Percentiles rank a stretch among this genome's conserved stretches.
Evolutionary conservation across 352 stramenopile genomes (phyloP).

Genomic region (Pythium dissotocum): DNA sequence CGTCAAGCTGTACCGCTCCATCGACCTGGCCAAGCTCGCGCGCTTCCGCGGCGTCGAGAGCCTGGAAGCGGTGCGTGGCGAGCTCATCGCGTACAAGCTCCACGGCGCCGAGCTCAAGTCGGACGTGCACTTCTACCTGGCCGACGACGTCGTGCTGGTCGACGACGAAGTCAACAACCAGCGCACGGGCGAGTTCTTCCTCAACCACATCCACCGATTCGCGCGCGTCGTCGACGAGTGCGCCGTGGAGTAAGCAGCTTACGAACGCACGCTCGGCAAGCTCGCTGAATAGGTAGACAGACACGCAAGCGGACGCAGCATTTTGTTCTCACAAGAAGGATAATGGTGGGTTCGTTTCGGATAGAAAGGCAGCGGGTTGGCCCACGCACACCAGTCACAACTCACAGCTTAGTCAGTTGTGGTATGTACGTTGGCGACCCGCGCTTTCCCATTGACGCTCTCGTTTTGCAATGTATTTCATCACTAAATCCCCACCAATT

Average conservation of each 20-base stretch:
- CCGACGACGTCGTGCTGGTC: slow-evolving; percentile 76
- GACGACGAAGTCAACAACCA: slow-evolving; percentile 86
- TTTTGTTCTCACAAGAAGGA: background rate
- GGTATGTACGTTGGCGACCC: background rate
- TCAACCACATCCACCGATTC: slow-evolving; percentile 89
- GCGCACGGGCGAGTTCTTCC: slow-evolving; percentile 88
- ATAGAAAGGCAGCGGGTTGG: slow-evolving; percentile 1
- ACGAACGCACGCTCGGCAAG: background rate
- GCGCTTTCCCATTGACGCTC: slow-evolving; percentile 4
- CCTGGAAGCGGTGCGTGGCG: slow-evolving; percentile 59
- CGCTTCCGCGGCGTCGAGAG: slow-evolving; percentile 84
- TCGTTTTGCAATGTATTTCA: slow-evolving; percentile 9
- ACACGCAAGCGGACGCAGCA: background rate
- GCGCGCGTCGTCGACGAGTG: slow-evolving; percentile 86
- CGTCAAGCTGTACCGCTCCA: slow-evolving; percentile 97
- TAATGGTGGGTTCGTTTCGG: background rate
- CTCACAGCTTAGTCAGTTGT: no score
- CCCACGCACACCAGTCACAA: no score
- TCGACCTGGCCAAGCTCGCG: slow-evolving; percentile 93
- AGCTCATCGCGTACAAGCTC: slow-evolving; percentile 84
- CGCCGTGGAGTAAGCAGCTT: slow-evolving; percentile 39
- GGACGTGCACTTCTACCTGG: slow-evolving; percentile 85
- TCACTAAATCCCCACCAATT: background rate
- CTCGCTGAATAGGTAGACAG: slow-evolving; percentile 7
- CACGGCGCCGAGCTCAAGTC: slow-evolving; percentile 60